phyloP scores from a whole-genome alignment of 345 rosid genomes.

The Diplotaxis tenuifolia region DNA sequence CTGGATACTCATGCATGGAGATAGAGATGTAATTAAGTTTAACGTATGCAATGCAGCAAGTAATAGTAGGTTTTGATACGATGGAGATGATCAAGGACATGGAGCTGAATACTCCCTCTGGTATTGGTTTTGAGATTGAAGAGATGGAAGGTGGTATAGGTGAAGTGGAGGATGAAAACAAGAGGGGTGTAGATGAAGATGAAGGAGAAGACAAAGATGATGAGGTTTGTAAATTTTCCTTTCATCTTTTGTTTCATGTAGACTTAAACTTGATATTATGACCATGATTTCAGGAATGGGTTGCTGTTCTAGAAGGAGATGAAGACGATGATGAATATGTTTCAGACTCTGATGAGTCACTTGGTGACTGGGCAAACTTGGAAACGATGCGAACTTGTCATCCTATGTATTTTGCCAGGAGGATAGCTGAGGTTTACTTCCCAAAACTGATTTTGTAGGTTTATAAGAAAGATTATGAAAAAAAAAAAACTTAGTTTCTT shows the following conservation, averaged over 20 bases:
- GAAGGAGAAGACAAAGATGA: constrained; percentile 55
- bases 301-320: constrained; percentile 61
- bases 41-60: constrained; percentile 66
- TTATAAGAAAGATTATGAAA: background rate
- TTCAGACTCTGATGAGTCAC: constrained; percentile 56
- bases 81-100: constrained; percentile 70
- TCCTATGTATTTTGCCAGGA: constrained; percentile 87
- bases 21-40: constrained; percentile 1
- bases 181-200: constrained; percentile 33
- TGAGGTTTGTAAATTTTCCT: constrained; percentile 40
- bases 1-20: constrained; percentile 3
- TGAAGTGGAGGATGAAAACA: constrained; percentile 51
- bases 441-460: background rate
- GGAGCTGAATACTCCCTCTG: constrained; percentile 61
- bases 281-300: constrained; percentile 60
- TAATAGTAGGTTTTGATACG: constrained; percentile 76
- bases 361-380: constrained; percentile 89
- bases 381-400: constrained; percentile 88
- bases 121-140: constrained; percentile 65
- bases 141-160: constrained; percentile 47
- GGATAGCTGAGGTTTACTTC: constrained; percentile 51
- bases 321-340: constrained; percentile 56
- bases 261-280: background rate
- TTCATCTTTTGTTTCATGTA: background rate
- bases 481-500: constrained; percentile 9